Evolutionary conservation across 2,329 filamentous ascomycete species (phyloP), one percentile per base, ranked within the genome.

Genomic region (Phaeosphaeriaceae sp.): DNA sequence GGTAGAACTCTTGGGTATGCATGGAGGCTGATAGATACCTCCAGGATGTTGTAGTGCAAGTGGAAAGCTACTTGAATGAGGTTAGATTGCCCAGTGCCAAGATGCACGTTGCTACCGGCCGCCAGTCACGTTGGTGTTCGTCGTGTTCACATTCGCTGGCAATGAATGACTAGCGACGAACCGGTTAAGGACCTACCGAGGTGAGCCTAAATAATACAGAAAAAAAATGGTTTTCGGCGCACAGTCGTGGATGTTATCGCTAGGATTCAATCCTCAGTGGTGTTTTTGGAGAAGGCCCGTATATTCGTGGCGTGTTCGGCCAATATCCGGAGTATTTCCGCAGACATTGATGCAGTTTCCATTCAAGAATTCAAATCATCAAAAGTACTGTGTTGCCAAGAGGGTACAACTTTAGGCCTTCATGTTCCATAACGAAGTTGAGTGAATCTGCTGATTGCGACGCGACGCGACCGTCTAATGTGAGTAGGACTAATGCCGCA

Each of bases 71-170:
- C 30, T 16, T 48, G 6, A n/a, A 48, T 11, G 32, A 9, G 37
- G 55, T 50, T 63, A 61, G 57, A n/a, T 18, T 52, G 60, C 58
- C 60, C 36, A 59, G 50, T 50, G 55, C 57, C 59, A 61, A 62
- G 59, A 30, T 13, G 15, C 9, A 18, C 16, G 18, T 40, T 40
- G 37, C 13, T 32, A 39, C 36, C 34, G 41, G 46, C 39, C 38
- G 49, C 28, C 40, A 42, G 46, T 58, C 57, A 60, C 55, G 57
- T 60, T 60, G 48, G 38, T 50, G 34, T 50, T 46, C 30, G 40
- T 17, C 23, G 50, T 45, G 50, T 48, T 50, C 34, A 46, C 52
- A 58, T 53, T 54, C 52, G 57, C 37, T 45, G 41, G 29, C 39
- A 18, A 13, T 38, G 38, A 7, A 47, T 35, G 37, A 16, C 34